Evolutionary conservation across 2,329 filamentous ascomycete species (phyloP).

Genomic region (Xylariaceae sp.): DNA sequence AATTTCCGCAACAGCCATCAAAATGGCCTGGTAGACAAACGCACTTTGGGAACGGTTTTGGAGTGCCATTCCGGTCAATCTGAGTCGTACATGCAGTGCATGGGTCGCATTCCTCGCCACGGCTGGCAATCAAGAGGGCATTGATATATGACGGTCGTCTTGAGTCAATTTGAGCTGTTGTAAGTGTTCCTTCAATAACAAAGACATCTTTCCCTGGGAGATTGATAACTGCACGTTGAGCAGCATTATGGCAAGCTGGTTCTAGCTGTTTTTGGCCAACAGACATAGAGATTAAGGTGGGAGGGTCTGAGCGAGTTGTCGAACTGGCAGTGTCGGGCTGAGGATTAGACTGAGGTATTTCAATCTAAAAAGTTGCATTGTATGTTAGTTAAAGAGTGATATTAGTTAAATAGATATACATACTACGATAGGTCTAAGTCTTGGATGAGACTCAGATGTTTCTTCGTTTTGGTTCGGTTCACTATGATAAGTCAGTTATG

Average conservation of each 20-base stretch:
- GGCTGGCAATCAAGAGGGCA: neutral
- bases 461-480: too few relatives aligned
- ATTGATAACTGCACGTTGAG: neutral
- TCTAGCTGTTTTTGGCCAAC: too few relatives aligned
- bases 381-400: too few relatives aligned
- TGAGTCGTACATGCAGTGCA: neutral
- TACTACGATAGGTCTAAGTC: too few relatives aligned
- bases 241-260: neutral
- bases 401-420: too few relatives aligned
- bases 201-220: neutral
- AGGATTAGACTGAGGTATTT: too few relatives aligned
- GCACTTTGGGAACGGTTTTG: neutral
- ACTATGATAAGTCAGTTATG: too few relatives aligned
- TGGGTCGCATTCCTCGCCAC: neutral
- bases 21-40: neutral
- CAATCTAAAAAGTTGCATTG: too few relatives aligned
- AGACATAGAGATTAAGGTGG: too few relatives aligned
- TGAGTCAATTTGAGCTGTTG: neutral
- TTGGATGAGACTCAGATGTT: too few relatives aligned
- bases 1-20: neutral
- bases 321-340: too few relatives aligned
- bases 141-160: neutral
- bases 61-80: neutral
- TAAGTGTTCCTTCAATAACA: neutral
- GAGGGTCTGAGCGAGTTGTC: too few relatives aligned